Conservation (phyloP, 805 yeast species). For the Lipomyces anomalus region DNA sequence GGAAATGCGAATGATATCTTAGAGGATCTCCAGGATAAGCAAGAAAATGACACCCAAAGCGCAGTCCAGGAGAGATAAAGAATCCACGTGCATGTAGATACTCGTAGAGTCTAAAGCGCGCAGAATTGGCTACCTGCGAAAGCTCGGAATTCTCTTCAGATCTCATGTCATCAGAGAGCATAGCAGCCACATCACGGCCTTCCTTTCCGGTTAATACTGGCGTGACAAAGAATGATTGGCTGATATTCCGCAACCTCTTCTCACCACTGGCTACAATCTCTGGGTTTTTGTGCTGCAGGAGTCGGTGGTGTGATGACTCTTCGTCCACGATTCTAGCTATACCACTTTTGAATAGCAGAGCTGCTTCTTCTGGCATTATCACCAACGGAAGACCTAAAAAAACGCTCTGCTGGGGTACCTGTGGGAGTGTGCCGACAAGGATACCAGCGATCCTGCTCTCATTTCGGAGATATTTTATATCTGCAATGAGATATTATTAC, state of each 20-base stretch:
- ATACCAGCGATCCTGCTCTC: conserved; percentile 66
- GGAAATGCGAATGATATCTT: conserved; percentile 79
- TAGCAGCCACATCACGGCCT: not conserved
- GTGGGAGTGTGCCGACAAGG: conserved; percentile 74
- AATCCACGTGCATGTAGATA: conserved; percentile 43
- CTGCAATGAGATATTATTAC: too few relatives aligned
- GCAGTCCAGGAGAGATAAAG: conserved; percentile 71
- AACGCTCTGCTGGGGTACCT: conserved; percentile 91
- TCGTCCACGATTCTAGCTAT: conserved; percentile 41
- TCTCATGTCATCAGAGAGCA: too few relatives aligned
- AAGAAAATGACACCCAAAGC: conserved; percentile 85
- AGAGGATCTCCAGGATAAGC: conserved; percentile 95
- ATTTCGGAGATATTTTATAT: conserved; percentile 49
- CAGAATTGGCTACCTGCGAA: conserved; percentile 7
- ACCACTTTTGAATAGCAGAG: conserved; percentile 48
- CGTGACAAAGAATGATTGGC: not conserved
- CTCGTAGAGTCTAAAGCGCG: conserved; percentile 37
- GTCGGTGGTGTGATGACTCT: conserved; percentile 32
- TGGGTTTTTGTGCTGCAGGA: too few relatives aligned
- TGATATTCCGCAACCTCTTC: not conserved
- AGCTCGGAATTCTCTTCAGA: too few relatives aligned
- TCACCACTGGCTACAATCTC: not conserved
- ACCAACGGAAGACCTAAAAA: conserved; percentile 79
- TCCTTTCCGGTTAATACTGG: not conserved
- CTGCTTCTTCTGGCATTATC: conserved; percentile 64